These are phyloP conservation scores for Priceomyces melissophilus DNA, from an alignment of 805 yeast species.

Conservation along the genomic window DNA sequence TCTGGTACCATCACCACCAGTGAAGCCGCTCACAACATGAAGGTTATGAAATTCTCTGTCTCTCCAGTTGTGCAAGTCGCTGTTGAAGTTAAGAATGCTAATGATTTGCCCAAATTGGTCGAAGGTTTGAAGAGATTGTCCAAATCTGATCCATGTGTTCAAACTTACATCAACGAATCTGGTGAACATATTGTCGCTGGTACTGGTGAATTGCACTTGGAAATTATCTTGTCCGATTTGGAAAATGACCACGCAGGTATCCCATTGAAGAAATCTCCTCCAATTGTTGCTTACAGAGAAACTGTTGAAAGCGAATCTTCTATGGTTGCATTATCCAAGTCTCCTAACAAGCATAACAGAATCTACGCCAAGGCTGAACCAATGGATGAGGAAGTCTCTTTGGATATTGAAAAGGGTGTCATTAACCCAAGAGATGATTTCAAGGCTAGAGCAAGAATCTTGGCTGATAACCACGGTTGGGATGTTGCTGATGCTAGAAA, in stretches of 20 bases:
- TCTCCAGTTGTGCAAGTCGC: conserved; percentile 99
- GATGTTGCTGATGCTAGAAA: conserved; percentile 99
- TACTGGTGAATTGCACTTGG: conserved; percentile 99
- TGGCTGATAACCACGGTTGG: conserved; percentile 99
- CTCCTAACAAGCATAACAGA: conserved; percentile 99
- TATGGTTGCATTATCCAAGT: conserved; percentile 95
- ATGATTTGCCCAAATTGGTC: conserved; percentile 98
- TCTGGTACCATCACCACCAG: conserved; percentile 98
- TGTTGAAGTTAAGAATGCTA: conserved; percentile 99
- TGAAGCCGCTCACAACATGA: conserved; percentile 98
- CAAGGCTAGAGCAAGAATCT: conserved; percentile 97
- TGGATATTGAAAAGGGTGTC: conserved; percentile 90
- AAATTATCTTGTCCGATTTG: conserved; percentile 92
- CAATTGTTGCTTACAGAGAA: conserved; percentile 98
- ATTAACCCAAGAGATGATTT: conserved; percentile 94
- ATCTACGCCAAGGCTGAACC: conserved; percentile 97
- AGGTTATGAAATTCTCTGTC: conserved; percentile 99
- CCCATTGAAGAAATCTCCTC: conserved; percentile 96
- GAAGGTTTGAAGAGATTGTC: conserved; percentile 99
- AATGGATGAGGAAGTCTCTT: conserved; percentile 85
- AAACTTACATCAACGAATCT: conserved; percentile 79
- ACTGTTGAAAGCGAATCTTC: conserved; percentile 92
- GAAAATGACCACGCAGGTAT: conserved; percentile 99
- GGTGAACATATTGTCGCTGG: conserved; percentile 99
- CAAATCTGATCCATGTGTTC: conserved; percentile 99